Evolutionary conservation across 78 protist species (phyloP).

Genomic region (Dictyostelium brefeldianum): DNA sequence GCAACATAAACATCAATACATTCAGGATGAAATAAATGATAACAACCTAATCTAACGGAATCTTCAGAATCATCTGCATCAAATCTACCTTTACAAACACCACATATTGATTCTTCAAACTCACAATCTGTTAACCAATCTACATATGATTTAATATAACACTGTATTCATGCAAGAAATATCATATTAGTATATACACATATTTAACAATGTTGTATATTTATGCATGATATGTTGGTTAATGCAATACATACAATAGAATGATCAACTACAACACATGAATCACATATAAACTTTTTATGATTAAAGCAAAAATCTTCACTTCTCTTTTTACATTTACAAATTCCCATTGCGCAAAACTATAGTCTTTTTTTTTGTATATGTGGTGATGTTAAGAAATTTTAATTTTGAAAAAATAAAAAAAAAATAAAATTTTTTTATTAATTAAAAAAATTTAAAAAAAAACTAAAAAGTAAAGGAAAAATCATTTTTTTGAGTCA

Average conservation of each 20-base stretch:
- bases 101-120: conserved; percentile 67
- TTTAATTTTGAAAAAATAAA: background rate
- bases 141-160: conserved; percentile 71
- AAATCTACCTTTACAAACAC: conserved; percentile 56
- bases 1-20: conserved; percentile 79
- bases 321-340: conserved; percentile 78
- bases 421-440: background rate
- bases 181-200: background rate
- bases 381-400: conserved; percentile 1
- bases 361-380: background rate
- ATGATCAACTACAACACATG: conserved; percentile 62
- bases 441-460: background rate
- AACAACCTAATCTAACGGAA: conserved; percentile 55
- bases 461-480: background rate
- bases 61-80: conserved; percentile 8
- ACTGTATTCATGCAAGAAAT: conserved; percentile 33
- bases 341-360: conserved; percentile 41
- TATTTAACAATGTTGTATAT: no score
- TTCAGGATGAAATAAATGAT: conserved; percentile 77
- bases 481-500: no score
- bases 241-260: conserved; percentile 60
- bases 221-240: no score
- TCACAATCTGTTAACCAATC: conserved; percentile 74
- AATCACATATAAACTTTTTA: conserved; percentile 57
- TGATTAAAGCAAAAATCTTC: conserved; percentile 65